phyloP scores from a whole-genome alignment of 2,329 filamentous ascomycete genomes.

The Aspergillus fumigatiaffinis region DNA sequence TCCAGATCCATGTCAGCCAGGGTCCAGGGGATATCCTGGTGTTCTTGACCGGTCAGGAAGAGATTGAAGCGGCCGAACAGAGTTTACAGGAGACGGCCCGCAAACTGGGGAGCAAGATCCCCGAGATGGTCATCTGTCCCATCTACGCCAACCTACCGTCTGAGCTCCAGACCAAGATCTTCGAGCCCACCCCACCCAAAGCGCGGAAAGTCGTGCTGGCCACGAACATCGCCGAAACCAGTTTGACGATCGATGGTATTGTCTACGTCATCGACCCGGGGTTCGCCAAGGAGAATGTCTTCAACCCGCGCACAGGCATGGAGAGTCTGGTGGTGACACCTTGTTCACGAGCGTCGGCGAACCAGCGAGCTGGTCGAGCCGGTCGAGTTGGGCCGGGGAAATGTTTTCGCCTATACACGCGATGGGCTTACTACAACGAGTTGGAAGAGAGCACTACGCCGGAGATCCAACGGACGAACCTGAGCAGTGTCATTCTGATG shows the following conservation, averaged over 20 bases:
- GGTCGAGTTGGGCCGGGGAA: constrained; percentile 90
- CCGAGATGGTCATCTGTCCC: constrained; percentile 83
- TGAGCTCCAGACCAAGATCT: constrained; percentile 88
- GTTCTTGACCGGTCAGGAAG: constrained; percentile 92
- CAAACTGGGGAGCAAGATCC: constrained; percentile 79
- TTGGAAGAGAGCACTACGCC: constrained; percentile 88
- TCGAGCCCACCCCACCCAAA: constrained; percentile 82
- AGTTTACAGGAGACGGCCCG: constrained; percentile 80
- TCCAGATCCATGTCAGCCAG: constrained; percentile 89
- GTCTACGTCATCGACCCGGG: constrained; percentile 94
- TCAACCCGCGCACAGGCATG: constrained; percentile 88
- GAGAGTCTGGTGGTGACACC: constrained; percentile 87
- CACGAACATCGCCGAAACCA: constrained; percentile 96
- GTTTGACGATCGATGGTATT: constrained; percentile 91
- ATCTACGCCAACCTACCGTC: constrained; percentile 93
- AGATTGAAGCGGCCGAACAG: constrained; percentile 84
- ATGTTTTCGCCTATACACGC: constrained; percentile 90
- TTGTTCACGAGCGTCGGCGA: constrained; percentile 85
- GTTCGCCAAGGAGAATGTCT: constrained; percentile 92
- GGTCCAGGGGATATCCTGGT: constrained; percentile 85
- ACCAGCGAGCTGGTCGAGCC: constrained; percentile 87
- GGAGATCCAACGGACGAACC: constrained; percentile 86
- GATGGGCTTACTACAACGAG: constrained; percentile 91
- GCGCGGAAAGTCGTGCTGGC: constrained; percentile 88
- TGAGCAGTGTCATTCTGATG: constrained; percentile 77